These are phyloP conservation scores for Geotrichum carabidarum DNA, from an alignment of 1,139 yeast genomes.

Conservation along the genomic window DNA sequence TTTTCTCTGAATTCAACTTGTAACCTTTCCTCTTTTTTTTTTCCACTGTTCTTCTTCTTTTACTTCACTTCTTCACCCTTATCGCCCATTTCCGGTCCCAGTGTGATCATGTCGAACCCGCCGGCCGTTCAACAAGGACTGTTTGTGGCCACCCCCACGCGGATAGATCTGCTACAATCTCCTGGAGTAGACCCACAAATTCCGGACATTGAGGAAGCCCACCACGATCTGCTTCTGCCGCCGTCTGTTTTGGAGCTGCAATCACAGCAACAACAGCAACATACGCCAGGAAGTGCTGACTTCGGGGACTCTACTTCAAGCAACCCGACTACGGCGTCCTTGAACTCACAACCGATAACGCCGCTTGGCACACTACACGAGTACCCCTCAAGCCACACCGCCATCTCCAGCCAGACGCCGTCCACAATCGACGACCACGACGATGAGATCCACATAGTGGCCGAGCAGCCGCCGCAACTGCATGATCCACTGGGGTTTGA, in stretches of 20 bases:
- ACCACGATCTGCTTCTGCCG: no score
- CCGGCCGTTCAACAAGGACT: no score
- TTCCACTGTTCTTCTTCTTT: no score
- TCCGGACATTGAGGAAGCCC: no score
- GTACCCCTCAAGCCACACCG: neutral
- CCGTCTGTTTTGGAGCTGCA: neutral
- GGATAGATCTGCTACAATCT: no score
- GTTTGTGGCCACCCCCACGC: no score
- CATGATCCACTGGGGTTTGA: conserved; percentile 1
- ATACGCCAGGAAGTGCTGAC: neutral
- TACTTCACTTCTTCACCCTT: no score
- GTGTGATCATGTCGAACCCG: no score
- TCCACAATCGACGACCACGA: neutral
- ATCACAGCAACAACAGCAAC: neutral
- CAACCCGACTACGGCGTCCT: neutral
- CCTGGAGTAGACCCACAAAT: no score
- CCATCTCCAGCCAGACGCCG: neutral
- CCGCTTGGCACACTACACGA: conserved; percentile 5
- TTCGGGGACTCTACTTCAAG: neutral
- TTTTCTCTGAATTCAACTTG: no score
- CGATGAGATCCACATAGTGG: neutral
- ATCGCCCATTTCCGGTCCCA: no score
- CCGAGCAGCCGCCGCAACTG: neutral
- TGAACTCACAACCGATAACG: neutral
- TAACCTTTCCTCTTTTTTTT: no score